These are phyloP conservation scores for Phragmites australis DNA, from an alignment of 176 grass and related monocot genomes.

Conservation along the genomic window DNA sequence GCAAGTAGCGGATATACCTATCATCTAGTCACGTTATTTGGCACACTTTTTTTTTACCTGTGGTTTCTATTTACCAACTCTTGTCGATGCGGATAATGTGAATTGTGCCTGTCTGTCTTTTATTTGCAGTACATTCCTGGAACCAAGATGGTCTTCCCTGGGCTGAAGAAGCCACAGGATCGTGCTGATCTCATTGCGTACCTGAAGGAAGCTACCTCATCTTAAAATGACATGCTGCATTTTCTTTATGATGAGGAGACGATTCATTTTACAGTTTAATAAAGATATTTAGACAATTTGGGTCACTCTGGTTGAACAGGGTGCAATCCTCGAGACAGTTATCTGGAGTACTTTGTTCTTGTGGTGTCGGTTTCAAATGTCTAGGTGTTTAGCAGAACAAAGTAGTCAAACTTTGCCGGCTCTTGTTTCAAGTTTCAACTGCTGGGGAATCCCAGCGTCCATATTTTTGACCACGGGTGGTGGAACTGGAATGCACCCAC, in stretches of 20 bases:
- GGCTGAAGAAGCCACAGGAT: constrained; percentile 92
- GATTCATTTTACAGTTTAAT: constrained; percentile 61
- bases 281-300: constrained; percentile 41
- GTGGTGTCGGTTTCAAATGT: constrained; percentile 32
- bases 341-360: constrained; percentile 17
- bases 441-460: constrained; percentile 45
- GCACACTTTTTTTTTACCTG: background rate
- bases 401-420: constrained; percentile 17
- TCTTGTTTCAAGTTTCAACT: constrained; percentile 20
- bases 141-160: constrained; percentile 99
- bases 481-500: constrained; percentile 35
- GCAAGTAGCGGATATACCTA: background rate
- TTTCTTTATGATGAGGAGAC: background rate
- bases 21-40: background rate
- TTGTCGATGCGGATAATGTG: background rate
- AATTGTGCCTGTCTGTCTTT: background rate
- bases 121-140: constrained; percentile 92
- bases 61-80: background rate
- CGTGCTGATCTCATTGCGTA: constrained; percentile 86
- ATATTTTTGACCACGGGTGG: constrained; percentile 48
- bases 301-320: constrained; percentile 35
- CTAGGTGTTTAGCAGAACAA: constrained; percentile 51
- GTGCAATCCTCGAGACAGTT: constrained; percentile 44
- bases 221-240: constrained; percentile 7
- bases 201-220: constrained; percentile 69